Base-by-base conservation (phyloP, 2,329 filamentous ascomycete species). In the Ceratocystis variospora region DNA sequence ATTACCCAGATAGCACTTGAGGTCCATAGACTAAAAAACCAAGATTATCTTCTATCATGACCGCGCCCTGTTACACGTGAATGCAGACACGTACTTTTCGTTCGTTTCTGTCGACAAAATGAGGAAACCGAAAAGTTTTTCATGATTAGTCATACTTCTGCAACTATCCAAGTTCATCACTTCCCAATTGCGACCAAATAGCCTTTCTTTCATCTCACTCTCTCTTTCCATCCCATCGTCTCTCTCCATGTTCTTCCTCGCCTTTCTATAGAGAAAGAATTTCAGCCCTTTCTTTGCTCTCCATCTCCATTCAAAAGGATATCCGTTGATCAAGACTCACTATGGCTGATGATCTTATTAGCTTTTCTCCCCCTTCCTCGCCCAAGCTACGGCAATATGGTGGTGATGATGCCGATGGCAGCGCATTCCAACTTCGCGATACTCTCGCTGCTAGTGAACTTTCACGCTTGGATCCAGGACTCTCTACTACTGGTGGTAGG, bases 261-360 rank as follows among this genome's bases (percentile, higher is more conserved):
- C 12, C 19, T n/a, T 3, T 19, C 22, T 6, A 19, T 12, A 50
- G 46, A 50, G 22, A 25, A n/a, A 19, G 0, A n/a, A 19, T 5
- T 50, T 10, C 19, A 8, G 1, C 10, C 22, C 46, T 22, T 22
- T 22, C 46, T 22, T 22, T 22, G 2, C 1, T 10, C 12, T 50
- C 10, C 46, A 50, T 50, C n/a, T 3, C 46, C 46, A 50, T 7
- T 6, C 1, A 7, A 6, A 6, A 22, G n/a, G 6, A 50, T 15
- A 25, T 4, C 46, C 10, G 22, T 50, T 22, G 22, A n/a, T 22
- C 19, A 50, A 45, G 22, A 17, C 15, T n/a, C 10, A 3, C 41
- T 5, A 63, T 63, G 61, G 44, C 46, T 17, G 22, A 48, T 25
- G 61, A 63, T 48, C 61, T 63, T 2, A 63, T 63, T 10, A 45